Evolutionary conservation across 139 green algal genomes (phyloP).

Genomic region (Zygnema circumcarinatum): DNA sequence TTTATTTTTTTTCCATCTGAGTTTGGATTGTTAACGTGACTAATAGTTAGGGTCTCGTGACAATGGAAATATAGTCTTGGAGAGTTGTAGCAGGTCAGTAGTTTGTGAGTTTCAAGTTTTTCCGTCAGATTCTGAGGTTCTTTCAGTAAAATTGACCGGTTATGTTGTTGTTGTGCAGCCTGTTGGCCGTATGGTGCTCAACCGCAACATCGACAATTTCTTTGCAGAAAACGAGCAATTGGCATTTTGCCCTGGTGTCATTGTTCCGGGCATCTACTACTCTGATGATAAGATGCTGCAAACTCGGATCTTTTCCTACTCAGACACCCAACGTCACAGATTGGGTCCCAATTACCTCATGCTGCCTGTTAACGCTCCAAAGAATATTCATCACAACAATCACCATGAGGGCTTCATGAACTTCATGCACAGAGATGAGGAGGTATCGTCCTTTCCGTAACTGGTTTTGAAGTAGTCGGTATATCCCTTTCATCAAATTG

Average conservation of each 20-base stretch:
- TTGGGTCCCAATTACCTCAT: slow-evolving; percentile 95
- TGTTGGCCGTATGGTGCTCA: slow-evolving; percentile 84
- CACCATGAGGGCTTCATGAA: slow-evolving; percentile 98
- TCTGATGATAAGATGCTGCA: slow-evolving; percentile 96
- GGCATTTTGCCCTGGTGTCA: slow-evolving; percentile 80
- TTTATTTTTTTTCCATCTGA: too few species aligned
- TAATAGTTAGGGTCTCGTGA: too few species aligned
- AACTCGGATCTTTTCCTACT: slow-evolving; percentile 86
- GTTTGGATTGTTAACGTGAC: too few species aligned
- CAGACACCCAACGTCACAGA: slow-evolving; percentile 89
- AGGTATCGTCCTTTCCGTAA: too few species aligned
- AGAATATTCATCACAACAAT: slow-evolving; percentile 77
- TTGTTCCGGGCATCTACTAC: slow-evolving; percentile 86
- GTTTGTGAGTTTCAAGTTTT: too few species aligned
- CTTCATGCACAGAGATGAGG: slow-evolving; percentile 89
- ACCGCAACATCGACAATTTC: slow-evolving; percentile 89
- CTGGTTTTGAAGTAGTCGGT: too few species aligned
- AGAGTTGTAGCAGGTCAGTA: too few species aligned
- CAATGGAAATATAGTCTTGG: too few species aligned
- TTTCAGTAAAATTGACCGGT: too few species aligned
- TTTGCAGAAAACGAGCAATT: slow-evolving; percentile 87
- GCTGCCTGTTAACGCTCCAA: slow-evolving; percentile 61
- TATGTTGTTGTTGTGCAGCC: too few species aligned
- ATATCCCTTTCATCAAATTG: too few species aligned
- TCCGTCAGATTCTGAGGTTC: too few species aligned